Conservation (phyloP, 2,329 filamentous ascomycete genomes). For the Mollisiaceae sp. region DNA sequence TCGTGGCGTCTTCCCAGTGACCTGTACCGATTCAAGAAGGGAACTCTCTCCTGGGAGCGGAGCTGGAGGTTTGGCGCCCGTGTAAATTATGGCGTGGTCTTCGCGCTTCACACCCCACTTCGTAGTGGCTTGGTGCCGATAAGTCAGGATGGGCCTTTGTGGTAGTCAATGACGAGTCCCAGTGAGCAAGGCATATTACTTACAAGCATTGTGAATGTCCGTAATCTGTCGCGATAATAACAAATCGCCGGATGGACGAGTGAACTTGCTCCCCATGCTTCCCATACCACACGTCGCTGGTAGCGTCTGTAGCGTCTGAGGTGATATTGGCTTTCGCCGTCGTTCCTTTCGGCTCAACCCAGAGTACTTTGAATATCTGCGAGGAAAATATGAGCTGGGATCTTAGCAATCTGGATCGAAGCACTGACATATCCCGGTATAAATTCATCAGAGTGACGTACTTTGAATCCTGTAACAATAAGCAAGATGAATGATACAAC, state of each 20-base stretch:
- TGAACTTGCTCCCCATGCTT: conserved; percentile 15
- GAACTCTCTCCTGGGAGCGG: conserved; percentile 6
- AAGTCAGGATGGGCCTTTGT: conserved; percentile 30
- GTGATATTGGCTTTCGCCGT: not conserved
- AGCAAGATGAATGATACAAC: not conserved
- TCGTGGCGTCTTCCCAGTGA: not conserved
- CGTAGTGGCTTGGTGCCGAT: conserved; percentile 13
- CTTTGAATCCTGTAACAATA: conserved; percentile 15
- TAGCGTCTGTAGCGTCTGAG: conserved; percentile 15
- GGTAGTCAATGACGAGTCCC: not conserved
- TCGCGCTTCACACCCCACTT: conserved; percentile 23
- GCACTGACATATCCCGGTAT: conserved; percentile 19
- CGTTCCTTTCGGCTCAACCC: conserved; percentile 24
- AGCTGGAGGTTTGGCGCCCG: not conserved
- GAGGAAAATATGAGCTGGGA: too few relatives aligned
- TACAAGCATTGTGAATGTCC: conserved; percentile 30
- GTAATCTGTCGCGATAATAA: conserved; percentile 9
- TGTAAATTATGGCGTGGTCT: conserved; percentile 28
- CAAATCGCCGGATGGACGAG: conserved; percentile 28
- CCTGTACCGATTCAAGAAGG: conserved; percentile 10
- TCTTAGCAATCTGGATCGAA: too few relatives aligned
- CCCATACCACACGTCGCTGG: not conserved
- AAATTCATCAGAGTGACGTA: conserved; percentile 19
- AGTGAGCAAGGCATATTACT: not conserved
- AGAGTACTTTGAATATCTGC: conserved; percentile 31